A percentile compares a stretch with the other conserved stretches of the same genome.
These are phyloP conservation scores for Aspergillus terreus DNA, from an alignment of 2,329 filamentous ascomycete species.

Conservation along the genomic window DNA sequence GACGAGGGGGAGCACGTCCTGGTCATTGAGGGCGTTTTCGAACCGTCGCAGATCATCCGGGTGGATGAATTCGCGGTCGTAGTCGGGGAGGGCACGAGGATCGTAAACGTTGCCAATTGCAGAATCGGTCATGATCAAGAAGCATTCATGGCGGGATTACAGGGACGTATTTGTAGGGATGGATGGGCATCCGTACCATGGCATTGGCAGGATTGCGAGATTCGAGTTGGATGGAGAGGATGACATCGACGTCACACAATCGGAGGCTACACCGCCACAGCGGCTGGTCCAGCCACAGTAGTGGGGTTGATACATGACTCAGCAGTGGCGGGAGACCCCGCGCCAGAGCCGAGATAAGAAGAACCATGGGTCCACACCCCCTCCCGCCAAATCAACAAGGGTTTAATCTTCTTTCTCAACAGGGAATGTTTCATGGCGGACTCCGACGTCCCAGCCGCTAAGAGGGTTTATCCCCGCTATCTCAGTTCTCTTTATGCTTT, in stretches of 20 bases:
- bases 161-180: neutral
- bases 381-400: constrained; percentile 4
- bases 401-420: constrained; percentile 7
- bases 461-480: too few species aligned
- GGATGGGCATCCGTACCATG: constrained; percentile 1
- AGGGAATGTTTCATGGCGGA: neutral
- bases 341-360: constrained; percentile 8
- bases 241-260: constrained; percentile 9
- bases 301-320: neutral
- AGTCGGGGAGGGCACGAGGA: constrained; percentile 69
- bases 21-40: constrained; percentile 74
- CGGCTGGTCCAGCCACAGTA: neutral
- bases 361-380: constrained; percentile 9
- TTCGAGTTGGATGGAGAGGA: neutral
- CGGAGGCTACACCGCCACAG: constrained; percentile 4
- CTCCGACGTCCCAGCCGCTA: too few species aligned
- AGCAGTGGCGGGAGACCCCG: neutral
- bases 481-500: too few species aligned
- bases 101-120: constrained; percentile 58
- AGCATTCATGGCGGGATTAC: constrained; percentile 20
- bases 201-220: neutral
- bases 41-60: constrained; percentile 73
- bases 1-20: constrained; percentile 73
- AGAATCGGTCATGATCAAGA: constrained; percentile 28
- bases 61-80: constrained; percentile 70